These are phyloP conservation scores for Talaromyces sp. DNA, from an alignment of 2,329 filamentous ascomycete species.

Conservation along the genomic window DNA sequence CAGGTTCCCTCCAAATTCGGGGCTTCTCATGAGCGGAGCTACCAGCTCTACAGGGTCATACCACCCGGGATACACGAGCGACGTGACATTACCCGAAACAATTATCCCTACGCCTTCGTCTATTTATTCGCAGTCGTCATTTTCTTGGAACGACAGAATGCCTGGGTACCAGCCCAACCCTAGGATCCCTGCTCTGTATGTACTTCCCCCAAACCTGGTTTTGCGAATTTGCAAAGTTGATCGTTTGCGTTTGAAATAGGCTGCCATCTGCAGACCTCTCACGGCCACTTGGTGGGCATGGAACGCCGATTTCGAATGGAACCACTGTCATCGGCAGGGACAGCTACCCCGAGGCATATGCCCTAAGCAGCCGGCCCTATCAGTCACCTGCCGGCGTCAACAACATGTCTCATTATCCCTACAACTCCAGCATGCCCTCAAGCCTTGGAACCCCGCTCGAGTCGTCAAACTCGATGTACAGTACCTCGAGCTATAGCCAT, in stretches of 20 bases:
- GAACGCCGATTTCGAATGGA: slow-evolving; percentile 23
- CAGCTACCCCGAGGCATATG: slow-evolving; percentile 30
- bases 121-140: slow-evolving; percentile 30
- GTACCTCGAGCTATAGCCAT: slow-evolving; percentile 21
- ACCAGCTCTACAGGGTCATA: slow-evolving; percentile 49
- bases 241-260: slow-evolving; percentile 24
- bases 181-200: slow-evolving; percentile 38
- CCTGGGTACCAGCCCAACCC: slow-evolving; percentile 28
- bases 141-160: slow-evolving; percentile 33
- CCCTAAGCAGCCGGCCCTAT: slow-evolving; percentile 28
- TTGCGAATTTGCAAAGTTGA: not conserved
- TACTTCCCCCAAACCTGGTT: slow-evolving; percentile 1
- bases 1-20: slow-evolving; percentile 49
- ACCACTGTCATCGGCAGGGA: slow-evolving; percentile 36
- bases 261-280: slow-evolving; percentile 46
- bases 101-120: slow-evolving; percentile 29
- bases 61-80: slow-evolving; percentile 35
- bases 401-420: slow-evolving; percentile 27
- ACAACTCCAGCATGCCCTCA: slow-evolving; percentile 23
- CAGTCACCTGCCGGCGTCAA: slow-evolving; percentile 26
- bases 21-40: slow-evolving; percentile 51
- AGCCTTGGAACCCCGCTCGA: slow-evolving; percentile 29
- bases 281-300: slow-evolving; percentile 28
- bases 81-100: slow-evolving; percentile 23
- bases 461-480: slow-evolving; percentile 26